A percentile compares a stretch with the other conserved stretches of the same genome.
These are phyloP conservation scores for Globisporangium parvum DNA, from an alignment of 352 stramenopile genomes.

Conservation along the genomic window DNA sequence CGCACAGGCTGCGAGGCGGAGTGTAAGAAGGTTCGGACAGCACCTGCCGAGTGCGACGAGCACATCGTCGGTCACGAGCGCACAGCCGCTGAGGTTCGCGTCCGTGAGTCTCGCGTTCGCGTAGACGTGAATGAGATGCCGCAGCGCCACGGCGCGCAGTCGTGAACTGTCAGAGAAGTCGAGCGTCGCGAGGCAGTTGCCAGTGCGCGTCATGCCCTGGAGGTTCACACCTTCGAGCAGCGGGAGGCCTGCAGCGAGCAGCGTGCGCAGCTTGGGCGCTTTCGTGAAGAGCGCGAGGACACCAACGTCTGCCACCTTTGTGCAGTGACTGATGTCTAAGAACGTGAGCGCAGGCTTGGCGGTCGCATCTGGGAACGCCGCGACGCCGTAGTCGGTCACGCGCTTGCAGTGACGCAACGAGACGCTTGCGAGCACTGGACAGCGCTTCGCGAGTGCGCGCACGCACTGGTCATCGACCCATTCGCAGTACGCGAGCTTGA, in stretches of 20 bases:
- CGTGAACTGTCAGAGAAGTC: constrained; percentile 25
- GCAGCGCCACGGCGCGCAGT: constrained; percentile 38
- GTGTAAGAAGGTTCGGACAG: constrained; percentile 26
- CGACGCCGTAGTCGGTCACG: constrained; percentile 67
- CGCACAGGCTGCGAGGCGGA: constrained; percentile 51
- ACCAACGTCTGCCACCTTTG: constrained; percentile 47
- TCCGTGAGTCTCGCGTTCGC: constrained; percentile 23
- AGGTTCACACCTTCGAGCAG: constrained; percentile 54
- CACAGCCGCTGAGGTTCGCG: constrained; percentile 51
- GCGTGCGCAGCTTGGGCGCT: constrained; percentile 23
- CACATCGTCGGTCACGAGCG: constrained; percentile 46
- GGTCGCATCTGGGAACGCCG: constrained; percentile 39
- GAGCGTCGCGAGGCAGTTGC: constrained; percentile 23
- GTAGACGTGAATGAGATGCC: constrained; percentile 34
- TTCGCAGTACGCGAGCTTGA: constrained; percentile 59
- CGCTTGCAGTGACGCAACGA: constrained; percentile 40
- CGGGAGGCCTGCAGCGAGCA: constrained; percentile 37
- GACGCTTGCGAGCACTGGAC: constrained; percentile 25
- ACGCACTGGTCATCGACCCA: constrained; percentile 57
- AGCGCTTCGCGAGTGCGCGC: constrained; percentile 33
- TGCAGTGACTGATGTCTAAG: constrained; percentile 55
- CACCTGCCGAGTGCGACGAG: constrained; percentile 37
- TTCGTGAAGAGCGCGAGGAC: constrained; percentile 49
- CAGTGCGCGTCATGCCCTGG: constrained; percentile 32
- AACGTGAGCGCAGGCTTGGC: constrained; percentile 20